Evolutionary conservation across 305 asterid genomes (phyloP).

Genomic region (Fraxinus latifolia): DNA sequence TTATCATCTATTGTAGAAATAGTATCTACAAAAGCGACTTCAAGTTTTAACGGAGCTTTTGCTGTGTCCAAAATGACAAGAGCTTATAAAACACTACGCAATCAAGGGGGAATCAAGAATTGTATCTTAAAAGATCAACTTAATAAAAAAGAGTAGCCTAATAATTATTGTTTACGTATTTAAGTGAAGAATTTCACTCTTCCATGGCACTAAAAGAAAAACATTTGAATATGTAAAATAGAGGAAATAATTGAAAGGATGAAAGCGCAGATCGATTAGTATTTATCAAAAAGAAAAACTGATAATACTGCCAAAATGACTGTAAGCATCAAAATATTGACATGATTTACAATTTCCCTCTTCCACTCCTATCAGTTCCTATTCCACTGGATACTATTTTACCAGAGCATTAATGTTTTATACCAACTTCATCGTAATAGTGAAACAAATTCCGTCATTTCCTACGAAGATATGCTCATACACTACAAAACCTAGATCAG

Average conservation of each 20-base stretch:
- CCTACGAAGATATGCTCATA: not conserved
- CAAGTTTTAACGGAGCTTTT: not conserved
- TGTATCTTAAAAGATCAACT: not conserved
- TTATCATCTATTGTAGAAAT: not conserved
- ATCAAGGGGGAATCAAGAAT: not conserved
- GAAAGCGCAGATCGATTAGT: not conserved
- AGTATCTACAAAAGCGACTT: not conserved
- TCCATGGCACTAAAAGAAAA: not conserved
- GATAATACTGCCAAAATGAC: not conserved
- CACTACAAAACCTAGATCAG: not conserved
- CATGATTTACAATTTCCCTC: slow-evolving; percentile 12
- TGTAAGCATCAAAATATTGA: slow-evolving; percentile 3
- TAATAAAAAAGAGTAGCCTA: not conserved
- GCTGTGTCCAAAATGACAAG: not conserved
- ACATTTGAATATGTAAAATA: not conserved
- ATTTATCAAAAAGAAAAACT: not conserved
- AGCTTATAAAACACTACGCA: not conserved
- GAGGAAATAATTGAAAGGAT: not conserved
- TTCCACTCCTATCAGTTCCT: not conserved
- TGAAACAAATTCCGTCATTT: not conserved
- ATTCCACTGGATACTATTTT: not conserved
- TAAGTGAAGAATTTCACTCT: not conserved
- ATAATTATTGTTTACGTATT: not conserved
- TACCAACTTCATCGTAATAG: not conserved
- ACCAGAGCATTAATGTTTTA: not conserved